Percentiles rank a stretch among this genome's conserved stretches.
phyloP scores from a whole-genome alignment of 495 filamentous ascomycete species.

The Penicillium malachiteum region DNA sequence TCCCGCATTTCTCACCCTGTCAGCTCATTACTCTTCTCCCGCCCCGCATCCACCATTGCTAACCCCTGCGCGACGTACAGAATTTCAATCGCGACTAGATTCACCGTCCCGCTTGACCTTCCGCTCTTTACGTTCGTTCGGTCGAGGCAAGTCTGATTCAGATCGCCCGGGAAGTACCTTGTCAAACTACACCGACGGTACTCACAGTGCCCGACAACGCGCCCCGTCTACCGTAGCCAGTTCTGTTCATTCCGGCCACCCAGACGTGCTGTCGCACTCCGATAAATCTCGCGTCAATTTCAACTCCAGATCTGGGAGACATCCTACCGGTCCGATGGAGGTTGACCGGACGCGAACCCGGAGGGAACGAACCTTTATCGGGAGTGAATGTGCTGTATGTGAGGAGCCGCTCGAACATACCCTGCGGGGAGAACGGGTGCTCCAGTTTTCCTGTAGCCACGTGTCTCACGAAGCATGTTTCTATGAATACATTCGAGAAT shows the following conservation, averaged over 20 bases:
- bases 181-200: constrained; percentile 25
- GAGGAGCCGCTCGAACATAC: constrained; percentile 98
- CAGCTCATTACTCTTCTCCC: constrained; percentile 7
- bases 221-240: constrained; percentile 28
- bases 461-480: constrained; percentile 99
- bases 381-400: constrained; percentile 91
- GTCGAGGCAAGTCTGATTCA: constrained; percentile 22
- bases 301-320: constrained; percentile 49
- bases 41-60: constrained; percentile 19
- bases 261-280: constrained; percentile 23
- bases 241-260: constrained; percentile 20
- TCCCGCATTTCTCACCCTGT: constrained; percentile 3
- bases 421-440: constrained; percentile 86
- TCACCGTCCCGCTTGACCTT: constrained; percentile 38
- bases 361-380: constrained; percentile 92
- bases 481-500: constrained; percentile 96
- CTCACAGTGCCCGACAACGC: constrained; percentile 18
- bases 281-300: constrained; percentile 45
- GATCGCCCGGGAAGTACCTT: constrained; percentile 29
- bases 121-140: constrained; percentile 35
- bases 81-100: constrained; percentile 32
- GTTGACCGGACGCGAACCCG: constrained; percentile 77
- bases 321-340: constrained; percentile 73
- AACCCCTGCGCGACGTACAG: constrained; percentile 27
- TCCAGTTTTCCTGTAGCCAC: constrained; percentile 94